Base-by-base conservation (phyloP, 176 grass and related monocot genomes). In the Echinochloa phyllopogon region DNA sequence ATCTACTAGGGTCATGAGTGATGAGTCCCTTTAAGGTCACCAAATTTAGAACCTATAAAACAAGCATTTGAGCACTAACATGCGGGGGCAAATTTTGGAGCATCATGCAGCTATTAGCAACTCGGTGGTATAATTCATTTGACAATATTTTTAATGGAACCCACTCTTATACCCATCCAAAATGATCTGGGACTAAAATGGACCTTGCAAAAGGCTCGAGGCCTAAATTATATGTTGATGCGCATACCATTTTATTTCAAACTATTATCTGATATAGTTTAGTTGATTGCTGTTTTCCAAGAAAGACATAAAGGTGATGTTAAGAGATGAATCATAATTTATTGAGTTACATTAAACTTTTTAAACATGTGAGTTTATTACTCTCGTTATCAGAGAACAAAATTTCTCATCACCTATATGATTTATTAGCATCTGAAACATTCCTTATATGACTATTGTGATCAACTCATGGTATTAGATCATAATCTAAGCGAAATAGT, bases 1-100 rank as follows among this genome's bases (percentile, higher is more conserved):
- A 33, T 87, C 12, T 33, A 57, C 16, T 66, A 60, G 77, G 58
- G 42, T 65, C 65, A 83, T 37, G 18, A 72, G 42, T 65, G 55
- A 83, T 37, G 18, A 72, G 58, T 49, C 49, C 63, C 62, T 69
- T 39, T 40, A 80, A 55, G 23, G 55, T 37, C 8, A 10, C 6
- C 38, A 63, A 39, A 55, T 65, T 51, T 60, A 82, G 25, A 61
- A 53, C 0, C 12, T 71, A 36, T 41, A 44, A 63, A 76, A 69
- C 15, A 71, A 66, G 15, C 21, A 11, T 77, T 58, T 44, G 14
- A 76, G n/a, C 29, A 83, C 7, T 49, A 15, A 61, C 12, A 78
- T 39, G 10, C 5, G 10, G 6, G n/a, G 23, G 13, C 6, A 10
- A 57, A 43, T 20, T 12, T 82, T 21, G 6, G 27, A 10, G 25